phyloP scores from a whole-genome alignment of 176 grass and related monocot genomes.

The Puccinellia tenuiflora region DNA sequence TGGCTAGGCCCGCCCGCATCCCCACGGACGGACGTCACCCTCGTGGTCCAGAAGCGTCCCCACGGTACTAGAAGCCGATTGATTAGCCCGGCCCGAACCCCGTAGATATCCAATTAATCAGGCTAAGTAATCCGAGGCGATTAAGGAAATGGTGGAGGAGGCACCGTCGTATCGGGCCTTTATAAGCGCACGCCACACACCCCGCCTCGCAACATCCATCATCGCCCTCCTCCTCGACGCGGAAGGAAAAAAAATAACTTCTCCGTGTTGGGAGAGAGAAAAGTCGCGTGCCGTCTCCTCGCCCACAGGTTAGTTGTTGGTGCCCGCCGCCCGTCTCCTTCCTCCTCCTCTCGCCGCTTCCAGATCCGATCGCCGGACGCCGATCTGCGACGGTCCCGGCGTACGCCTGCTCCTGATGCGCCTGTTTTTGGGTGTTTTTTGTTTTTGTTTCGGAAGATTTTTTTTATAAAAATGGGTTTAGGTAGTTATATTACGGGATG shows the following conservation, averaged over 20 bases:
- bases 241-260: not conserved
- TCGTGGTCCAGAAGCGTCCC: constrained; percentile 14
- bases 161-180: constrained; percentile 11
- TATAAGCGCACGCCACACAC: constrained; percentile 23
- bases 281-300: constrained; percentile 34
- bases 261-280: not conserved
- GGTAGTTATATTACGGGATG: no score
- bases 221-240: not conserved
- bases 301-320: constrained; percentile 61
- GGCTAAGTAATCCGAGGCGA: not conserved
- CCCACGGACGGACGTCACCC: not conserved
- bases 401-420: not conserved
- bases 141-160: not conserved
- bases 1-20: not conserved
- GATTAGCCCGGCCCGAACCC: not conserved
- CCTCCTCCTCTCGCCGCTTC: not conserved
- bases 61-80: not conserved
- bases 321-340: constrained; percentile 1
- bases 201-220: not conserved
- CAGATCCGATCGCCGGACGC: constrained; percentile 23
- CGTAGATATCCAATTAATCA: not conserved
- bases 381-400: not conserved
- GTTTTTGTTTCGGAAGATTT: not conserved
- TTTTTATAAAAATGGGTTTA: not conserved
- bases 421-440: not conserved